phyloP scores from a whole-genome alignment of 2,329 filamentous ascomycete genomes.

The Triangularia setosa region DNA sequence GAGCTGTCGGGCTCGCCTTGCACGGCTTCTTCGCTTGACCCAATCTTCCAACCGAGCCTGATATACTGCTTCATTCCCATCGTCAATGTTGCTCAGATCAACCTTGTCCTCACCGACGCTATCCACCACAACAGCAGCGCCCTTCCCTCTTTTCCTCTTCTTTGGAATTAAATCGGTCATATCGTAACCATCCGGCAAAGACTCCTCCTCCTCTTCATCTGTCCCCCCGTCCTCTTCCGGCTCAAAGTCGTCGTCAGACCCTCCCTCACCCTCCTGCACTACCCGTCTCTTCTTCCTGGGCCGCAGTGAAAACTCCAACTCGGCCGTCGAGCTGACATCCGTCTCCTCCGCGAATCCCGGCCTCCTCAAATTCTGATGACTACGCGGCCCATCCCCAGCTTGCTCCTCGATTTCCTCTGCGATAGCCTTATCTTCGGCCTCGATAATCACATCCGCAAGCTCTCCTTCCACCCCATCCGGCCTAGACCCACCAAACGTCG shows the following conservation, averaged over 20 bases:
- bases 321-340: constrained; percentile 34
- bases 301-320: constrained; percentile 55
- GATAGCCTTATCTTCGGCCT: constrained; percentile 72
- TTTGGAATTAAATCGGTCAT: constrained; percentile 37
- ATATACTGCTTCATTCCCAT: constrained; percentile 82
- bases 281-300: constrained; percentile 54
- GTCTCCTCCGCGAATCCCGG: constrained; percentile 64
- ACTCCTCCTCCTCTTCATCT: constrained; percentile 30
- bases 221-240: constrained; percentile 26
- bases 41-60: constrained; percentile 71
- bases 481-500: constrained; percentile 66
- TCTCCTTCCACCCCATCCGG: constrained; percentile 61
- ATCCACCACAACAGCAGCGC: constrained; percentile 33
- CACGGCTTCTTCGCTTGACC: constrained; percentile 52
- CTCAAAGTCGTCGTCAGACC: constrained; percentile 45
- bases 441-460: constrained; percentile 71
- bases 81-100: constrained; percentile 65
- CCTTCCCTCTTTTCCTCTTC: constrained; percentile 38
- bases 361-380: constrained; percentile 68
- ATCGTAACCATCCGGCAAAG: constrained; percentile 35
- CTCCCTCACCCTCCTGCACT: constrained; percentile 28
- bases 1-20: constrained; percentile 35
- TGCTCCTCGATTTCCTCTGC: constrained; percentile 45
- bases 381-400: constrained; percentile 48
- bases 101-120: constrained; percentile 39